Evolutionary conservation across 2,329 filamentous ascomycete species (phyloP), one percentile per base, ranked within the genome.

Genomic region (Aspergillus hiratsukae): DNA sequence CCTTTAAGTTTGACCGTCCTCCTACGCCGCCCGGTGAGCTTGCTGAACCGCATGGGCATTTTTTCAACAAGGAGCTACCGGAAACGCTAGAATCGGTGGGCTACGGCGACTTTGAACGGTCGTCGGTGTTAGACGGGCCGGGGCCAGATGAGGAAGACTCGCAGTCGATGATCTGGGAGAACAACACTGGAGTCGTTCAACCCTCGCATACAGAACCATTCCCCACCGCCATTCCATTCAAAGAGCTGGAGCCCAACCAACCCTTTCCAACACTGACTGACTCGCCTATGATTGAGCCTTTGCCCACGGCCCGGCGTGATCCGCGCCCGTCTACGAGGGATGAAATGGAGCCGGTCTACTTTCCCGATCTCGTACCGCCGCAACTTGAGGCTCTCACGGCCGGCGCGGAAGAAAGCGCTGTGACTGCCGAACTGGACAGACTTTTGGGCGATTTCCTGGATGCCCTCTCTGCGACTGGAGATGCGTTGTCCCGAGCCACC

Each of bases 131-230:
- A 0, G 55, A 82, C 73, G 59, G 82, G 74, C 70, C 85, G 70
- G 57, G 79, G 64, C 74, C 81, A 77, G 54, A 85, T 76, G 52
- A 84, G 77, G 64, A 85, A 81, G 51, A 84, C 76, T 21, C 84
- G 64, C 17, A 77, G 73, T 5, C 82, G 11, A 60, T 63, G 1
- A 21, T 49, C 41, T 66, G 66, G 69, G 62, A 61, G 9, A 57
- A 66, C 10, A 61, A 58, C 23, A 23, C 52, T 19, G 55, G 57
- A 14, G 49, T 60, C 11, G 45, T 59, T 21, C 35, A 58, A 9
- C 55, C 58, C 3, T 41, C 60, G 11, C 59, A 62, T 14, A 54
- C 63, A 10, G 60, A 66, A 43, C 60, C 65, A 6, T 67, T 69
- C 31, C 65, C 65, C 2, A 64, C 68, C 0, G 65, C 66, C 6